Evolutionary conservation across 768 basidiomycete genomes (phyloP), one percentile per base, ranked within the genome.

Genomic region (Leccinum incarnatum): DNA sequence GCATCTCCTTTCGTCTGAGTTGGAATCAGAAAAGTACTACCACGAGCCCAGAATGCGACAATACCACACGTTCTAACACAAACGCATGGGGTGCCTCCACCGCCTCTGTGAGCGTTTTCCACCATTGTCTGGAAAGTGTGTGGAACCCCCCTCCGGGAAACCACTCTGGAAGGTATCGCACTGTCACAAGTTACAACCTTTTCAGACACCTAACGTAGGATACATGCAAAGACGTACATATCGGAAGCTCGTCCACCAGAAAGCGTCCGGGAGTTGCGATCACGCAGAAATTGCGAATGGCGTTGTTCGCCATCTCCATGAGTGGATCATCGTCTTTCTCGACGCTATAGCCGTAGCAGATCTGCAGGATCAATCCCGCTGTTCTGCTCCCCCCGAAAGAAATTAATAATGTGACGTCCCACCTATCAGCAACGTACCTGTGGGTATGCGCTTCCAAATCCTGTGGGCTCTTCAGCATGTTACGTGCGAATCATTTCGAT

Each of bases 341-440:
- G 15, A 75, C 72, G 11, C 70, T 62, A 19, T 77, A 67, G 3
- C 78, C 79, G 51, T 78, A 72, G 1, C 74, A 74, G 15, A 74
- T 65, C 19, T 62, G 68, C 56, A 72, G 60, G 59, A 78, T 75
- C 14, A 3, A 75, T 68, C 0, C 74, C 74, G 0, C 73, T 67
- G 14, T 15, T 36, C 34, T 54, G 70, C 61, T 42, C 80, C 80
- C 50, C 29, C 50, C 23, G 23, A 23, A 12, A 21, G 3, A 45
- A 45, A 19, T 19, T 11, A 45, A n/a, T 5, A 48, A n/a, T 42
- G 6, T 7, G 4, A 15, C 3, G 5, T 17, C 49, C 6, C 3
- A 9, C 12, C 14, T 8, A 42, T 32, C 4, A 1, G 4, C 10
- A 21, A 34, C 52, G 9, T 34, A 66, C 62, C 47, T 59, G 27